Evolutionary conservation across 495 filamentous ascomycete genomes (phyloP), one percentile per base, ranked within the genome.

Genomic region (Cudoniella acicularis): DNA sequence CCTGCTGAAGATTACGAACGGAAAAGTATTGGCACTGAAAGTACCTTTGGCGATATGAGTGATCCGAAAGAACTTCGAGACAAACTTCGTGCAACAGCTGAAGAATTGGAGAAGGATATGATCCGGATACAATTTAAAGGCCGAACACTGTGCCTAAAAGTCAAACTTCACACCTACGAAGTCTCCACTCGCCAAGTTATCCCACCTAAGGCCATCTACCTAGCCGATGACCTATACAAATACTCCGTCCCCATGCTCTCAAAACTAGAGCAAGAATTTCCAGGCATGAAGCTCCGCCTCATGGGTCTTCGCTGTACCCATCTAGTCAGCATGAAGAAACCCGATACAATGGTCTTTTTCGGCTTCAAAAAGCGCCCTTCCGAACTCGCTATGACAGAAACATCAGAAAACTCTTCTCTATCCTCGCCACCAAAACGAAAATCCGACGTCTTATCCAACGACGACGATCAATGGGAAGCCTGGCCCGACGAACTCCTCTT

Each of bases 101-200:
- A 93, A 60, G 94, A 96, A 69, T 75, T 99, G 17, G 91, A 96
- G 69, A 87, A 89, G 61, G 95, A 98, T 67, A 77, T 98, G 65
- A 70, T 73, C n/a, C 81, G 81, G 18, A 89, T 88, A 3, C 81
- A 90, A 61, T 89, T 90, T 71, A 96, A 92, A 71, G 93, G 93
- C 3, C 84, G 92, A 4, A 98, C 95, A 1, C 72, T 98, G 2
- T 87, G 89, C 21, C 70, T 99, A 18, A 99, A 99, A 71, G 81
- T 97, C 49, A 99, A 99, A 69, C 76, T 98, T 10, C 91, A 96
- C 64, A 95, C 90, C 0, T 99, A 92, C 64, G 91, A 97, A 69
- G 92, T 98, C 10, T 75, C 90, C 17, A 94, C 91, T 0, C 76
- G 94, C 36, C 94, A 98, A 68, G 80, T 81, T 11, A 79, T 87